Conservation (phyloP, 345 rosid species). For the Arabis alpina region DNA sequence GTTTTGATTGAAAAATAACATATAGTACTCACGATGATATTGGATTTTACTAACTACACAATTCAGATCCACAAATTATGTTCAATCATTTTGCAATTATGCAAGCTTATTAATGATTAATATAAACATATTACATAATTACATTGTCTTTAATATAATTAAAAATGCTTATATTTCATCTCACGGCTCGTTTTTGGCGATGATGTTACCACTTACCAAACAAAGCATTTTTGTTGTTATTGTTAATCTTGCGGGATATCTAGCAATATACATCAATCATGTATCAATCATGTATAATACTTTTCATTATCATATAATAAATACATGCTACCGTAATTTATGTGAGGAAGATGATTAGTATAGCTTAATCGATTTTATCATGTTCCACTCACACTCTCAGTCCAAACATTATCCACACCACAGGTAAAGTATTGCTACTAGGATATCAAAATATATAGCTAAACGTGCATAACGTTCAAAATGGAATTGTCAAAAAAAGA, state of each 20-base stretch:
- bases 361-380: neutral
- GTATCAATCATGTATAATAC: neutral
- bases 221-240: too few species aligned
- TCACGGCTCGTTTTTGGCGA: too few species aligned
- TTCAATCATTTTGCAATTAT: too few species aligned
- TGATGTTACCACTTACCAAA: too few species aligned
- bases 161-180: too few species aligned
- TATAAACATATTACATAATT: too few species aligned
- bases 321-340: neutral
- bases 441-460: neutral
- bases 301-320: neutral
- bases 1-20: neutral
- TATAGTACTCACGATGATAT: neutral
- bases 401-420: neutral
- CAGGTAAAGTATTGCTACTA: neutral
- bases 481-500: neutral
- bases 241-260: too few species aligned
- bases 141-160: too few species aligned
- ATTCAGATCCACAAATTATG: neutral
- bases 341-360: neutral
- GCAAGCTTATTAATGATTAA: too few species aligned
- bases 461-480: constrained; percentile 16
- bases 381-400: constrained; percentile 5
- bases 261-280: too few species aligned
- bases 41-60: neutral